Base-by-base conservation (phyloP, 140 eudicot genomes). In the Cichorium intybus region DNA sequence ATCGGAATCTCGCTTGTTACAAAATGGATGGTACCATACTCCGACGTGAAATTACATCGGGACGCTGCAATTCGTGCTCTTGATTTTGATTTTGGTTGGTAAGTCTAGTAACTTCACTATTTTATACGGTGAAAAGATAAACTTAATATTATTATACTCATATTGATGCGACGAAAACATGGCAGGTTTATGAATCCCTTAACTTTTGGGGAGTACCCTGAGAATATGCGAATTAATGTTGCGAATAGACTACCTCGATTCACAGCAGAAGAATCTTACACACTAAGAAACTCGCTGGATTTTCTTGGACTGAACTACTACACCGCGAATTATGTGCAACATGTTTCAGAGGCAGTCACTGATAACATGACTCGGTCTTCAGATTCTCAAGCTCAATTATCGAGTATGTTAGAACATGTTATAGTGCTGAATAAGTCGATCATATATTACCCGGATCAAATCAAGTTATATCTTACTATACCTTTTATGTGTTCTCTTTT, bases 11-110 rank as follows among this genome's bases (percentile, higher is more conserved):
- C 84, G 5, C 81, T 80, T 14, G 84, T 74, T 50, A 61, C 86
- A 11, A 73, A 77, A 1, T 87, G 90, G 87, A 80, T 64, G 78
- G 84, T 75, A 21, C 95, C 95, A 0, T 66, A 46, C 56, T 79
- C 77, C 5, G 78, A 83, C 21, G 66, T 18, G 7, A 52, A 57
- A 34, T 61, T 60, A 54, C 29, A 60, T 56, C 31, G 62, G 17
- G 77, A 74, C 6, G 90, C 95, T 21, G 72, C 87, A 5, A 9
- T 56, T 43, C 70, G 87, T 27, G 90, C 85, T 24, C 70, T 80
- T 22, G 87, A 87, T 77, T 87, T 83, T 56, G 79, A 60, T 52
- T 62, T 87, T 7, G 95, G 95, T 51, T 87, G 95, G 95, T 86
- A 77, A 24, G 66, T 72, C 31, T 48, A 5, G 1, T 47, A 48